A percentile compares a stretch with the other conserved stretches of the same genome.
phyloP scores from a whole-genome alignment of 192 early-diverging fungal species.

The Lunasporangiospora selenospora region DNA sequence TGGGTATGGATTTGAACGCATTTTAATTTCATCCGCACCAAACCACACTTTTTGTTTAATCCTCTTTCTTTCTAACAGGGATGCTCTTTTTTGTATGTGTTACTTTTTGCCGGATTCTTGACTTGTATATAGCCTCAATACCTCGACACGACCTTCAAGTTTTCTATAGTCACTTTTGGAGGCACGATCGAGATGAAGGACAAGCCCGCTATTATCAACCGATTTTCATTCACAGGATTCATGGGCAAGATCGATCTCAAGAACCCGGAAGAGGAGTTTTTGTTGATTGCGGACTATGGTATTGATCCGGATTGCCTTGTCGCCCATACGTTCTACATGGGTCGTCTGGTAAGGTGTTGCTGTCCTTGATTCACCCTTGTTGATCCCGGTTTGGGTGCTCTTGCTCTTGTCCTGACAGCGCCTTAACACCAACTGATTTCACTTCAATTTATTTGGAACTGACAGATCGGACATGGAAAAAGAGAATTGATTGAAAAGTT shows the following conservation, averaged over 20 bases:
- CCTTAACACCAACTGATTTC: not conserved
- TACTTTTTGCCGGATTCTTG: not conserved
- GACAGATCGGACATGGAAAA: constrained; percentile 70
- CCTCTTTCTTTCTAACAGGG: not conserved
- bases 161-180: constrained; percentile 79
- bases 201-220: constrained; percentile 83
- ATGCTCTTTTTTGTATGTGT: not conserved
- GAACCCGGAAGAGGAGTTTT: constrained; percentile 76
- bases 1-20: constrained; percentile 46
- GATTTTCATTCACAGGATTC: constrained; percentile 86
- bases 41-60: not conserved
- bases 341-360: constrained; percentile 57
- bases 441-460: not conserved
- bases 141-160: constrained; percentile 72
- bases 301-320: constrained; percentile 45
- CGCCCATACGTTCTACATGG: constrained; percentile 69
- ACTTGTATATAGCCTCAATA: constrained; percentile 49
- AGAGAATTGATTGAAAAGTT: constrained; percentile 79
- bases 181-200: constrained; percentile 72
- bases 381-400: not conserved
- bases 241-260: constrained; percentile 86
- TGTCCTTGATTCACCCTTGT: not conserved
- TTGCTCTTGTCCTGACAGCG: too few species aligned
- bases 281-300: constrained; percentile 82
- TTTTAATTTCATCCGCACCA: too few species aligned